Evolutionary conservation across 805 yeast species (phyloP), one percentile per base, ranked within the genome.

Genomic region (Komagataella pastoris): DNA sequence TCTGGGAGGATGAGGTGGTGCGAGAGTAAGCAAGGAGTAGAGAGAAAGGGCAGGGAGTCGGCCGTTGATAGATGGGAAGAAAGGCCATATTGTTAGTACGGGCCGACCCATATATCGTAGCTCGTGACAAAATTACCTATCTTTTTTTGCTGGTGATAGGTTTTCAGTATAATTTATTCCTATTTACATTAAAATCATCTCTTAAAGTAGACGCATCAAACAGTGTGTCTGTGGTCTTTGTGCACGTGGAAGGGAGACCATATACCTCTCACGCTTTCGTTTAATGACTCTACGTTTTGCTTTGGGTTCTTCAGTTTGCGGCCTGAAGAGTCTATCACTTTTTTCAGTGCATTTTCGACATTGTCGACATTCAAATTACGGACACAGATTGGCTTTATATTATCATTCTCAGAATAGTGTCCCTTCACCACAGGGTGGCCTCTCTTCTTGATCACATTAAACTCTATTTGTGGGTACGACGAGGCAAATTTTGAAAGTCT

Each of bases 231-330:
- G 54, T 63, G 70, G 44, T 66, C 64, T 55, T 77, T 74, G 52
- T 75, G 79, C 50, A 77, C 83, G 63, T 90, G 97, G 72, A 91
- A 74, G 53, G 99, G 99, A 48, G 97, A 89, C 99, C 99, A 93
- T 49, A 93, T 76, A 61, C 99, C 99, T 75, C 99, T 85, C 17
- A 91, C 89, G 52, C 95, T 81, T 51, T 76, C 78, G 64, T 91
- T 93, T 55, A 76, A 68, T 46, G 95, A 83, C 66, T 81, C 77
- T 43, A 93, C 98, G 53, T 88, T 84, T 62, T 86, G 81, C 58
- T 72, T 80, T 65, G 85, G 85, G 60, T 80, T 81, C 57, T 70
- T 66, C 51, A 83, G 63, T 53, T 70, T 70, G 36, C 70, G 74
- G 50, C 97, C 97, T 49, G 85, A 76, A 24, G 89, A 71, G 63